Percentiles rank a stretch among this genome's conserved stretches.
These are phyloP conservation scores for Cucurbita maxima DNA, from an alignment of 306 rosid genomes.

Conservation along the genomic window DNA sequence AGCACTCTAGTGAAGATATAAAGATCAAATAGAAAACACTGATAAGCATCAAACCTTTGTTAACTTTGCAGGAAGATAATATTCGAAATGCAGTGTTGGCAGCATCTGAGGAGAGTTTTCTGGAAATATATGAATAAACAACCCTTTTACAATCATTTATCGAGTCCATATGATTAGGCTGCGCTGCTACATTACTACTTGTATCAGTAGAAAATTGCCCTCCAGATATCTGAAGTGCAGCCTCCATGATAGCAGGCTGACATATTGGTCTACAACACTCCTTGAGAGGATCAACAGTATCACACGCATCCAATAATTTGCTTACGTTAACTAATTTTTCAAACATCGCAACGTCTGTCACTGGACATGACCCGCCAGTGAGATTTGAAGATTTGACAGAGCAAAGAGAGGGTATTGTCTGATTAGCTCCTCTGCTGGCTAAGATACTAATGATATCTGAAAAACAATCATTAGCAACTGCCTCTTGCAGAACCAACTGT, in stretches of 20 bases:
- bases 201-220: slow-evolving; percentile 34
- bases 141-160: slow-evolving; percentile 83
- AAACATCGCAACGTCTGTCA: slow-evolving; percentile 55
- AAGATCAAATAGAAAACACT: background rate
- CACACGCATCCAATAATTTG: slow-evolving; percentile 77
- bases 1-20: background rate
- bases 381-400: slow-evolving; percentile 64
- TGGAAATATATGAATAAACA: slow-evolving; percentile 81
- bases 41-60: slow-evolving; percentile 50
- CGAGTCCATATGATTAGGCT: slow-evolving; percentile 40
- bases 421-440: slow-evolving; percentile 77
- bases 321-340: slow-evolving; percentile 70
- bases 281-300: slow-evolving; percentile 78
- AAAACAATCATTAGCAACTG: slow-evolving; percentile 61
- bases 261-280: slow-evolving; percentile 96
- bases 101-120: slow-evolving; percentile 41
- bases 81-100: slow-evolving; percentile 66
- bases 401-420: slow-evolving; percentile 55
- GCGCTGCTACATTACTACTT: slow-evolving; percentile 37
- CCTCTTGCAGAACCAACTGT: slow-evolving; percentile 52
- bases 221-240: slow-evolving; percentile 75
- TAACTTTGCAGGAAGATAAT: slow-evolving; percentile 90
- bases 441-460: slow-evolving; percentile 65
- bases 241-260: slow-evolving; percentile 85
- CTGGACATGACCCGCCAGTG: slow-evolving; percentile 87